Evolutionary conservation across 2,329 filamentous ascomycete species (phyloP), one percentile per base, ranked within the genome.

Genomic region (Colletotrichum camelliae): DNA sequence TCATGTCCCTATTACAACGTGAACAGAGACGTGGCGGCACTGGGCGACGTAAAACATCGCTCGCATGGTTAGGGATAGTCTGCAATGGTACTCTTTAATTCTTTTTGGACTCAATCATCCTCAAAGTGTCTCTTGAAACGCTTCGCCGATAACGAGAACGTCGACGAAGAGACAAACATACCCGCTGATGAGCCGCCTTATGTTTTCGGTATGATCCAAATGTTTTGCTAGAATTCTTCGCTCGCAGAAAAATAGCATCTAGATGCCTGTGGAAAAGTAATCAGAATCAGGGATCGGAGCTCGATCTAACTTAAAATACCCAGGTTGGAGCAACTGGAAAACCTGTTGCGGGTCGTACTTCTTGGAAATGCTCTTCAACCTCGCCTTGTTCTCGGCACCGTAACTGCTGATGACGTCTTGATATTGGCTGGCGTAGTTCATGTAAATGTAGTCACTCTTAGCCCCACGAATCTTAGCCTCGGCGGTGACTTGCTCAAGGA

Each of bases 401-500:
- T 88, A 88, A 7, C 84, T 79, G 27, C 74, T 72, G 64, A 87
- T 80, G 2, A 85, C 83, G 39, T 85, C 80, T 78, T 89, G 85
- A 21, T 80, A 81, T 39, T 78, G 72, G 31, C 81, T 81, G 3
- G 85, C 86, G 75, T 89, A 88, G 79, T 89, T 88, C 77, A 88
- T 83, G 77, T 87, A 88, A 21, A 80, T 37, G 39, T 78, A 82
- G 16, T 79, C 78, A 31, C 70, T 77, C n/a, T 75, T 35, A 4
- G 64, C 18, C 6, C 77, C 80, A 7, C 65, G 70, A 37, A 29
- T 37, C 66, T 75, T 61, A 21, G 75, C 68, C 8, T 67, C 71
- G 5, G 77, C 77, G 21, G 78, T 72, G 48, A 81, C 70, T 29
- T 60, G 76, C 8, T 72, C 55, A 15, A 82, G 52, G 4, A 80